Evolutionary conservation across 495 filamentous ascomycete species (phyloP).

Genomic region (Penicillium ochrochloron): DNA sequence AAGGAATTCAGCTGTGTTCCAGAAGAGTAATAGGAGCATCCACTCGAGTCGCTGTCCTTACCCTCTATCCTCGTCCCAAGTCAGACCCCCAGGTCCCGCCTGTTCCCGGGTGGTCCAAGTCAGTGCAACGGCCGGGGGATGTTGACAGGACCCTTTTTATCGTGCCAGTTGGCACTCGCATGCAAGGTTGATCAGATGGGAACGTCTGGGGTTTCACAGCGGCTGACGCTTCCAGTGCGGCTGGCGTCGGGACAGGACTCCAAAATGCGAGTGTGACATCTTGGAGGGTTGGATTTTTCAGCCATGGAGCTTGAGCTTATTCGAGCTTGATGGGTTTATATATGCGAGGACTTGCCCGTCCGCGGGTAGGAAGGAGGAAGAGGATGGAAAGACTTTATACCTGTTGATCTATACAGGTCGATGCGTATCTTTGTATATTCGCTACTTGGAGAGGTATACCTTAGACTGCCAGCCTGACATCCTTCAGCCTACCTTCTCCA

Average conservation of each 20-base stretch:
- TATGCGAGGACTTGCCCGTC: conserved; percentile 11
- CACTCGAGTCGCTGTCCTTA: background rate
- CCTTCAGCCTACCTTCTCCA: background rate
- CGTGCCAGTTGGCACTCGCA: conserved; percentile 31
- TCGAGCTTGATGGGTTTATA: conserved; percentile 24
- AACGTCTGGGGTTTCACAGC: conserved; percentile 49
- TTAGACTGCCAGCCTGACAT: background rate
- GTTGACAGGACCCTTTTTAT: conserved; percentile 12
- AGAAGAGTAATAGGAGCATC: conserved; percentile 18
- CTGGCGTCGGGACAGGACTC: conserved; percentile 42
- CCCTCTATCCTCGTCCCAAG: background rate
- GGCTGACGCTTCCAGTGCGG: conserved; percentile 49
- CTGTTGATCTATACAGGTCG: background rate
- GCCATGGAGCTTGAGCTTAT: conserved; percentile 28
- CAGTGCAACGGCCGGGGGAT: conserved; percentile 12
- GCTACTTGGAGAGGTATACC: background rate
- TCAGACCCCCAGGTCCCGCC: background rate
- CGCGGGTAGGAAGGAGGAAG: background rate
- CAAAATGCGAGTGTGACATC: conserved; percentile 42
- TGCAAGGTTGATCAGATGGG: conserved; percentile 50
- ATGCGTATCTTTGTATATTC: background rate
- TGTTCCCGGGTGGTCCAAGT: conserved; percentile 13
- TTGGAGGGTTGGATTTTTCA: conserved; percentile 13
- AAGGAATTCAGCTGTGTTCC: conserved; percentile 10
- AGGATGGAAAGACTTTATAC: background rate